Evolutionary conservation across 2,329 filamentous ascomycete species (phyloP), one percentile per base, ranked within the genome.

Genomic region (Colletotrichum simmondsii): DNA sequence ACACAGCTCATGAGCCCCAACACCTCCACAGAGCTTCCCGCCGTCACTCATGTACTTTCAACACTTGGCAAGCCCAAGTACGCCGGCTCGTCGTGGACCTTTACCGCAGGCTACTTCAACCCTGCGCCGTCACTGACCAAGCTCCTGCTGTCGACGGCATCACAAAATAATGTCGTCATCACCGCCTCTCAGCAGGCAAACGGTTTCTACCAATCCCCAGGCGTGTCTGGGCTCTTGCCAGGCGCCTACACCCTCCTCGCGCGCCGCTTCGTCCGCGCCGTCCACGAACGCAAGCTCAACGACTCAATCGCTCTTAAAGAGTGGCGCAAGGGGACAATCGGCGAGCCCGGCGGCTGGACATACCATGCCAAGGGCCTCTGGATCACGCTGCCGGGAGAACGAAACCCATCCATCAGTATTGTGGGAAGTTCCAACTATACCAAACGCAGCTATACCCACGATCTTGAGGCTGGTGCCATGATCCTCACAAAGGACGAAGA

Each of bases 61-160:
- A 89, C 89, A 1, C 88, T 98, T 4, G 88, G 92, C 0, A 84
- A 82, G 0, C 88, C 93, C 0, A 84, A 87, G 6, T 93, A 94
- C 77, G 85, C 87, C 11, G 88, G 90, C 42, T 94, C 93, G 0
- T 92, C 91, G 16, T 99, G 97, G 97, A 97, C 95, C 0, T 98
- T 99, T 81, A 98, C 97, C 1, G 97, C 97, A 0, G 97, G 97
- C 65, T 99, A 99, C 85, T 99, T 99, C 86, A 99, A 99, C 85
- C 97, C 97, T 68, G 95, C 95, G 7, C 93, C 95, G 0, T 91
- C 92, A 4, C 90, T 98, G 24, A 95, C 94, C 2, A 90, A 92
- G 52, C 89, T 98, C 0, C 87, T 99, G 0, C 91, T 99, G 37
- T 87, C 88, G 7, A 95, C 94, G 0, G 89, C 91, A 1, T 93